phyloP scores from a whole-genome alignment of 495 filamentous ascomycete genomes.

The Haplographium delicatum region DNA sequence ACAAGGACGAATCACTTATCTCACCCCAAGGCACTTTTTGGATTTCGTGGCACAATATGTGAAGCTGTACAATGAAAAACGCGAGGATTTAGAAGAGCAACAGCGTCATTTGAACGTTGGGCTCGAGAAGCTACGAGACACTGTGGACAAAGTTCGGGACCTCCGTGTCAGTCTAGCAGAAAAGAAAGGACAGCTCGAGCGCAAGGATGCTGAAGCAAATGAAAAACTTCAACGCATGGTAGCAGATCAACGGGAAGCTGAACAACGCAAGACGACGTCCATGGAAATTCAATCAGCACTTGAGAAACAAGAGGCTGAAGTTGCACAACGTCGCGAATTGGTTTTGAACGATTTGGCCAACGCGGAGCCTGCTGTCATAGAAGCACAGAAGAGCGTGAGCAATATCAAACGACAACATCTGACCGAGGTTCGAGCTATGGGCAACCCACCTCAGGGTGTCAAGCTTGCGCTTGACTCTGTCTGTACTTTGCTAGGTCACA shows the following conservation, averaged over 20 bases:
- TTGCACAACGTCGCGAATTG: slow-evolving; percentile 74
- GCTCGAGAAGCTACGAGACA: slow-evolving; percentile 95
- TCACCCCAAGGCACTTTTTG: slow-evolving; percentile 94
- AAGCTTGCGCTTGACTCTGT: slow-evolving; percentile 91
- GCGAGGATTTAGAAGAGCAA: slow-evolving; percentile 96
- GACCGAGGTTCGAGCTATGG: slow-evolving; percentile 96
- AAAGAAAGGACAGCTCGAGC: slow-evolving; percentile 89
- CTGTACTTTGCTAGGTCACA: slow-evolving; percentile 89
- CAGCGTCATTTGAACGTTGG: slow-evolving; percentile 97
- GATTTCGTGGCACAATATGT: slow-evolving; percentile 99
- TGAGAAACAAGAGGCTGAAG: slow-evolving; percentile 85
- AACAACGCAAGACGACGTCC: slow-evolving; percentile 81
- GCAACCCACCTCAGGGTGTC: slow-evolving; percentile 81
- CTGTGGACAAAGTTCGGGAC: slow-evolving; percentile 95
- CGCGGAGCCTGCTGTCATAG: slow-evolving; percentile 88
- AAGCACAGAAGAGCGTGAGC: slow-evolving; percentile 91
- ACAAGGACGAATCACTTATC: slow-evolving; percentile 82
- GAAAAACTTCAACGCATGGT: slow-evolving; percentile 97
- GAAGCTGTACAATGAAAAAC: slow-evolving; percentile 95
- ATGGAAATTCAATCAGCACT: slow-evolving; percentile 82
- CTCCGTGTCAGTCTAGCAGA: slow-evolving; percentile 82
- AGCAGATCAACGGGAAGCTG: slow-evolving; percentile 91
- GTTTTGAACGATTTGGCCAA: slow-evolving; percentile 83
- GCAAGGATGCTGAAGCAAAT: slow-evolving; percentile 91
- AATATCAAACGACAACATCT: slow-evolving; percentile 97